Evolutionary conservation across 805 yeast genomes (phyloP).

Genomic region (Zygotorulaspora sp.): DNA sequence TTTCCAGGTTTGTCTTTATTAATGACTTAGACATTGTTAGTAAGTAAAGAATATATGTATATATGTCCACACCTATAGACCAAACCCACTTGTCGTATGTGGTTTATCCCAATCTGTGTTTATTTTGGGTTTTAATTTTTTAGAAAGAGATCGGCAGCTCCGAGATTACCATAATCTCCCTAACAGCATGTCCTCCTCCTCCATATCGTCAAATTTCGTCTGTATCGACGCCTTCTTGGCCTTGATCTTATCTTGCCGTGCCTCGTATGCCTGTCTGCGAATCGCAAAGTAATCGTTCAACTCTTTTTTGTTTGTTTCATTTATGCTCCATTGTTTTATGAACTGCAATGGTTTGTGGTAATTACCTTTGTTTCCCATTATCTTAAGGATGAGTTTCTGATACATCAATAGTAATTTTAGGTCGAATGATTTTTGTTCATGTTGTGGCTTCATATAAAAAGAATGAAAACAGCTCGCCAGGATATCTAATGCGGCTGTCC

Average conservation of each 20-base stretch:
- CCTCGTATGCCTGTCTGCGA: constrained; percentile 5
- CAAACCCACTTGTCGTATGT: no score
- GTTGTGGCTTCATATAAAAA: constrained; percentile 11
- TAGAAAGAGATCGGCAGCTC: not conserved
- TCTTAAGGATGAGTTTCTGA: constrained; percentile 22
- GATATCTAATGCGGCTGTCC: constrained; percentile 18
- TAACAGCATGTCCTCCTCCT: constrained; percentile 30
- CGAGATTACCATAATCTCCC: constrained; percentile 30
- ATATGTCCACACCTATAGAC: no score
- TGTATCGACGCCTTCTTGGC: constrained; percentile 7
- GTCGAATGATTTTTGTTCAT: constrained; percentile 8
- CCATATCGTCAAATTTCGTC: constrained; percentile 22
- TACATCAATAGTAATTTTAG: constrained; percentile 15
- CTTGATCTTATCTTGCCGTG: constrained; percentile 6
- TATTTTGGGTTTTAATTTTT: not conserved
- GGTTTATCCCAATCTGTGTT: not conserved
- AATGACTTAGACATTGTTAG: constrained; percentile 50
- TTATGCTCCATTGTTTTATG: constrained; percentile 24
- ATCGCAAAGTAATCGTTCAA: constrained; percentile 15
- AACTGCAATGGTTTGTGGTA: constrained; percentile 16
- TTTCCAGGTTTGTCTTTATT: constrained; percentile 70
- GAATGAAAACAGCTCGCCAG: constrained; percentile 10
- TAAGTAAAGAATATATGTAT: constrained; percentile 11
- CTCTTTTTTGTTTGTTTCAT: constrained; percentile 11
- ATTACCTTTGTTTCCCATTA: constrained; percentile 16